Percentiles rank a stretch among this genome's conserved stretches.
phyloP scores from a whole-genome alignment of 2,329 filamentous ascomycete species.

The Epichloe brachyelytri region DNA sequence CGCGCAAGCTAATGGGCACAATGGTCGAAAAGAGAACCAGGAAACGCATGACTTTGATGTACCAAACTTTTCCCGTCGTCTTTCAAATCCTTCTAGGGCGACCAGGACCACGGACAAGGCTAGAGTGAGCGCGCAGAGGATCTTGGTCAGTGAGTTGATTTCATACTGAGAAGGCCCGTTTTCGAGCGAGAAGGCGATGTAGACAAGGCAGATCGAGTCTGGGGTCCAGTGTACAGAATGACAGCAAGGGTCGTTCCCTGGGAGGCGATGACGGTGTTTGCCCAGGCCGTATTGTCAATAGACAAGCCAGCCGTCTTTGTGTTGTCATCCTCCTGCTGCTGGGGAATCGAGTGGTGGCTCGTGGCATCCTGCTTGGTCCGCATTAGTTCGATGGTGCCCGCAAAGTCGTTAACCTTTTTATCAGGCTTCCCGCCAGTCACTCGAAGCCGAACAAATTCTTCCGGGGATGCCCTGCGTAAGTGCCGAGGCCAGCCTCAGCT shows the following conservation, averaged over 20 bases:
- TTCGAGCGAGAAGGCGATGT: constrained; percentile 88
- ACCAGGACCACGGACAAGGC: constrained; percentile 80
- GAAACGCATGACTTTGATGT: constrained; percentile 96
- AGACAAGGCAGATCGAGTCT: constrained; percentile 87
- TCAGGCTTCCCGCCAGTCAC: constrained; percentile 85
- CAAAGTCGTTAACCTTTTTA: constrained; percentile 86
- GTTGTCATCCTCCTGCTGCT: constrained; percentile 21
- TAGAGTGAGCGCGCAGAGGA: constrained; percentile 79
- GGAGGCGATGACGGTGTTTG: constrained; percentile 91
- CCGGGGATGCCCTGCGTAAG: constrained; percentile 68
- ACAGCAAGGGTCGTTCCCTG: constrained; percentile 80
- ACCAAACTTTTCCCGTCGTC: constrained; percentile 62
- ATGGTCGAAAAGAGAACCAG: constrained; percentile 98
- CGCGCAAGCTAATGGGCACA: constrained; percentile 88
- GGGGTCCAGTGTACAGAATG: constrained; percentile 86
- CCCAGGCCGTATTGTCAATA: constrained; percentile 98
- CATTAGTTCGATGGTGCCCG: constrained; percentile 72
- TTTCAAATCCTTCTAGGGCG: constrained; percentile 68
- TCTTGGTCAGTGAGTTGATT: constrained; percentile 95
- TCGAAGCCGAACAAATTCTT: constrained; percentile 55
- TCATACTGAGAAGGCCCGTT: constrained; percentile 83
- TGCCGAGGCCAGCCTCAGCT: constrained; percentile 75
- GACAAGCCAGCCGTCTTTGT: constrained; percentile 58
- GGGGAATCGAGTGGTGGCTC: constrained; percentile 24
- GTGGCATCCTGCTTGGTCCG: constrained; percentile 39